Evolutionary conservation across 805 yeast genomes (phyloP), one percentile per base, ranked within the genome.

Genomic region (Starmera caribaea): DNA sequence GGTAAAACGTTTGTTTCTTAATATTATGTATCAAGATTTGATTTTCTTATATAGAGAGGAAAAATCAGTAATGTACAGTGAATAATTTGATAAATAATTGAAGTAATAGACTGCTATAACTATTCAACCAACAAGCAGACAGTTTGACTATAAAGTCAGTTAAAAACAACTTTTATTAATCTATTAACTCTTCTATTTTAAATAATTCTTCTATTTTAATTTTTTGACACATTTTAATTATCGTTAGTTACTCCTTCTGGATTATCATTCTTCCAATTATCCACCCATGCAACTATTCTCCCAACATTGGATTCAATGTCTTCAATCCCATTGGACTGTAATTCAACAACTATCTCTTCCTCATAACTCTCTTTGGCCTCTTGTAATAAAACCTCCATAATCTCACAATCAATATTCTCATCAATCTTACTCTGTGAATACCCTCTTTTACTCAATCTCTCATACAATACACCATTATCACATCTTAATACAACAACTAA

Each of bases 331-430:
- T 90, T 79, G 43, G 95, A 83, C 35, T 62, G 65, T 45, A 92
- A 69, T 51, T 83, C 92, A 33, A 92, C 84, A 27, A 92, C 90
- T 26, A 88, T 78, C 46, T 82, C 85, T 34, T 79, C 78, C 28
- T 71, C 82, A 54, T 87, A 92, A 32, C 81, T 72, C 29, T 87
- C 96, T 42, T 73, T 66, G 0, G 97, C 98, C 48, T 92, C 98
- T 47, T 81, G 82, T 35, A 79, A 61, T 13, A 92, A 74, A 12
- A 90, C 85, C 49, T 89, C 90, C 97, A 92, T 92, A 47, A 92
- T 92, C 62, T 92, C 99, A 43, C 95, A 94, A 59, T 92, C 98
- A 35, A 92, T 63, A 56, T 92, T 92, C 53, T 92, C 99, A 41
- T 80, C 81, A 46, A 92, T 76, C 62, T 92, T 92, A 44, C 73